Conservation (phyloP, 2,329 filamentous ascomycete species). For the Diaporthe velutina region DNA sequence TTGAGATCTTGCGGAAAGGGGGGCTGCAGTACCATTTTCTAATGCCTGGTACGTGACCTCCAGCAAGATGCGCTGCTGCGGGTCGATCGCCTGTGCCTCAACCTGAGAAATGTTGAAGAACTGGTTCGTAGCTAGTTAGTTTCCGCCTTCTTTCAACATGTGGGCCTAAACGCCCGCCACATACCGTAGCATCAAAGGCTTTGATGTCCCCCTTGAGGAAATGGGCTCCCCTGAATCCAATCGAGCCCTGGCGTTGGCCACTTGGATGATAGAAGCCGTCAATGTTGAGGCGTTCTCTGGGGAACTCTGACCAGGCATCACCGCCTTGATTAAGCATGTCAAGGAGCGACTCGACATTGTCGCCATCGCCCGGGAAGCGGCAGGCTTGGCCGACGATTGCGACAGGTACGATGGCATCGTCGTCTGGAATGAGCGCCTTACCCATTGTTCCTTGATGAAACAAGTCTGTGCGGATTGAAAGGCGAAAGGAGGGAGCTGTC, state of each 20-base stretch:
- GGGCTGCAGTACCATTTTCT: constrained; percentile 56
- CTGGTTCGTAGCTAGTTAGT: constrained; percentile 45
- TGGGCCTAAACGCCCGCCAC: constrained; percentile 40
- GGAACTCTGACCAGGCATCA: constrained; percentile 75
- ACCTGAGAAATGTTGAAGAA: constrained; percentile 65
- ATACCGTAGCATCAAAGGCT: constrained; percentile 63
- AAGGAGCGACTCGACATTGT: constrained; percentile 74
- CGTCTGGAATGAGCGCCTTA: constrained; percentile 3
- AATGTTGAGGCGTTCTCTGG: constrained; percentile 75
- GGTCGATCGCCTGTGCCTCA: constrained; percentile 66
- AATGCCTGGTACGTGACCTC: constrained; percentile 65
- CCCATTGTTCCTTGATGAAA: constrained; percentile 14
- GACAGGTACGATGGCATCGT: constrained; percentile 56
- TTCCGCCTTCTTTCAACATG: too few species aligned
- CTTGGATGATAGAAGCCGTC: constrained; percentile 76
- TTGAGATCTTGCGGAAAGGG: background rate
- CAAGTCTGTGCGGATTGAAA: background rate
- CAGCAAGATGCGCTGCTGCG: constrained; percentile 65
- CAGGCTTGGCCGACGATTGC: constrained; percentile 78
- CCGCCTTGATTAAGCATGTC: constrained; percentile 75
- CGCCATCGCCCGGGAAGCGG: constrained; percentile 70
- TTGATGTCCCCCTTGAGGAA: constrained; percentile 62
- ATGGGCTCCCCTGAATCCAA: constrained; percentile 60
- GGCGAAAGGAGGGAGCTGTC: background rate
- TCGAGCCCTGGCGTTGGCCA: constrained; percentile 62